These are phyloP conservation scores for Aspergillus sp. DNA, from an alignment of 2,329 filamentous ascomycete species.

Conservation along the genomic window DNA sequence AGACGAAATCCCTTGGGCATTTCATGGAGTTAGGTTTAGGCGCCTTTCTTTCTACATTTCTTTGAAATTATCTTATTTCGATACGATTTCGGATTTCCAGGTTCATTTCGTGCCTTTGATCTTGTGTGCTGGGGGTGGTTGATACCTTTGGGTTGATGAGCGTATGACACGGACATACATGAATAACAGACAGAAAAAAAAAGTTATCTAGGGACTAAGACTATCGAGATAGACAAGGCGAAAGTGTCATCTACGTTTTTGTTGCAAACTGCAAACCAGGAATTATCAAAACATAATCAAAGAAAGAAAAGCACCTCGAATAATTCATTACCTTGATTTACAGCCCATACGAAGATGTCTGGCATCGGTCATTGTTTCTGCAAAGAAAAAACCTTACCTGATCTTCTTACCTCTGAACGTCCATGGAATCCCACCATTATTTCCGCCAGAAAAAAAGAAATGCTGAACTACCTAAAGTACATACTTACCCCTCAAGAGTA, in stretches of 20 bases:
- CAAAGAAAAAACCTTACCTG: slow-evolving; percentile 39
- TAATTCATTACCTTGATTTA: slow-evolving; percentile 19
- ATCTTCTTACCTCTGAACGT: slow-evolving; percentile 43
- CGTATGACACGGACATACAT: slow-evolving; percentile 29
- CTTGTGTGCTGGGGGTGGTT: slow-evolving; percentile 1
- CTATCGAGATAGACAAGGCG: too few relatives aligned
- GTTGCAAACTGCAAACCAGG: background rate
- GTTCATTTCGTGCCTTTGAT: background rate
- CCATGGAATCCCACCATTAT: slow-evolving; percentile 17
- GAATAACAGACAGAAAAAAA: slow-evolving; percentile 28
- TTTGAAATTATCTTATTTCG: slow-evolving; percentile 19
- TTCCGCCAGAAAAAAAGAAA: slow-evolving; percentile 20
- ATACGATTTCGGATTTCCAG: slow-evolving; percentile 12
- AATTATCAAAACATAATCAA: background rate
- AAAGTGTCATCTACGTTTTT: too few relatives aligned
- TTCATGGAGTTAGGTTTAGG: slow-evolving; percentile 38
- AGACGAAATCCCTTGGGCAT: slow-evolving; percentile 34
- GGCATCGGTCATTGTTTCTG: slow-evolving; percentile 26
- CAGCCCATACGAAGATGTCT: slow-evolving; percentile 20
- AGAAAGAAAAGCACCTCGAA: slow-evolving; percentile 1
- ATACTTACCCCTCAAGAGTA: slow-evolving; percentile 42
- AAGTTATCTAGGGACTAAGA: background rate
- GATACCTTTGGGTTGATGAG: slow-evolving; percentile 28
- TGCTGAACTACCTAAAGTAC: slow-evolving; percentile 39
- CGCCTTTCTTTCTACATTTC: slow-evolving; percentile 25